Conservation (phyloP, 2,329 filamentous ascomycete species). For the Fragosphaeria purpurea region DNA sequence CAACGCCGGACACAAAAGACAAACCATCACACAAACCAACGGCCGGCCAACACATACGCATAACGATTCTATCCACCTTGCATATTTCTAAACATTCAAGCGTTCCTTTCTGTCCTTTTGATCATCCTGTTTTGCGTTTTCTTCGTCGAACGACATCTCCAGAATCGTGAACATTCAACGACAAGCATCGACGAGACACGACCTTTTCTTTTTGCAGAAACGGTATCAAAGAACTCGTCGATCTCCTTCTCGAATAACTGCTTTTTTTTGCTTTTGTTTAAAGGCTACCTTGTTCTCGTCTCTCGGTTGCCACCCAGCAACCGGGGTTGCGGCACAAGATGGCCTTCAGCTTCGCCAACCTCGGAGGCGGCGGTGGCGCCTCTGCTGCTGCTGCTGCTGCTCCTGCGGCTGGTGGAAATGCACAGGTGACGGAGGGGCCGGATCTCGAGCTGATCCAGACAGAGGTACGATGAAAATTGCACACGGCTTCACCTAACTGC, state of each 20-base stretch:
- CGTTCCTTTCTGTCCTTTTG: no score
- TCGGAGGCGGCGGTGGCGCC: constrained; percentile 33
- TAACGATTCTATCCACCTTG: no score
- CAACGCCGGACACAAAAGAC: neutral
- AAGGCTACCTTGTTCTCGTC: constrained; percentile 33
- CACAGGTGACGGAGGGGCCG: constrained; percentile 37
- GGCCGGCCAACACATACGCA: no score
- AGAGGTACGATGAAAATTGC: constrained; percentile 45
- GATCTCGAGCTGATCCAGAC: constrained; percentile 72
- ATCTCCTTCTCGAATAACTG: no score
- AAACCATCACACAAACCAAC: neutral
- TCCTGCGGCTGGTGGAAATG: constrained; percentile 28
- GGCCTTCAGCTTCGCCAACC: constrained; percentile 54
- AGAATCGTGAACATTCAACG: no score
- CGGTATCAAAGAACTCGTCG: no score
- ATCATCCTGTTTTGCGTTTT: no score
- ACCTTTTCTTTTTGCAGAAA: no score
- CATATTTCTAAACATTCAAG: no score
- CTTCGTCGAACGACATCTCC: no score
- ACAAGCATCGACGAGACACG: no score
- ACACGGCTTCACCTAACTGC: no score
- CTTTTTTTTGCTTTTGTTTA: constrained; percentile 22
- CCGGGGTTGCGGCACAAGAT: constrained; percentile 27
- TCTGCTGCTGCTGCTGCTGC: constrained; percentile 31
- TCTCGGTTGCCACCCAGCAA: constrained; percentile 5